Conservation (phyloP, 1,284 basidiomycete species). For the Cryptococcus sp. region DNA sequence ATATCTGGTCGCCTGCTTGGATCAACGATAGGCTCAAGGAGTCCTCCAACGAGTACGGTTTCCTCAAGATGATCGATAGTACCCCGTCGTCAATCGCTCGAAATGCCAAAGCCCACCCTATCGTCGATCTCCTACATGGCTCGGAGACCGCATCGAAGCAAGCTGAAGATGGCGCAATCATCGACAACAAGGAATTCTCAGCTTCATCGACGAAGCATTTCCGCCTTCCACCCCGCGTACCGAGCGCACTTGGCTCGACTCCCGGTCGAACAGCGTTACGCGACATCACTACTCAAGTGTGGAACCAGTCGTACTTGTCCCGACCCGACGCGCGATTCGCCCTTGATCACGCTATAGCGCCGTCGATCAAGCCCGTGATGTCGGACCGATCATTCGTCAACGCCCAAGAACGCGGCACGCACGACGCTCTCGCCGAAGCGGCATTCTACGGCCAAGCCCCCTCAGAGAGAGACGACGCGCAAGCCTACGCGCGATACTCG, state of each 20-base stretch:
- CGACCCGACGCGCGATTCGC: constrained; percentile 77
- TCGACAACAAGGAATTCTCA: constrained; percentile 56
- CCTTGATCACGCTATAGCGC: constrained; percentile 79
- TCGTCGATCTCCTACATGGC: constrained; percentile 27
- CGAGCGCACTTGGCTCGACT: constrained; percentile 17
- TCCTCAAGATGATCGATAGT: constrained; percentile 67
- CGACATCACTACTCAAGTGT: constrained; percentile 65
- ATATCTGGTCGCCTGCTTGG: constrained; percentile 87
- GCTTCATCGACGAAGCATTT: constrained; percentile 50
- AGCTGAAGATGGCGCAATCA: constrained; percentile 14
- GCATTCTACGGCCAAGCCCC: constrained; percentile 84
- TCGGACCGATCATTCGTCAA: constrained; percentile 79
- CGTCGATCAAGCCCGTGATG: constrained; percentile 73
- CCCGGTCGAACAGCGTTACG: constrained; percentile 33
- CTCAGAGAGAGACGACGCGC: constrained; percentile 65
- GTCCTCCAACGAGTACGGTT: constrained; percentile 63
- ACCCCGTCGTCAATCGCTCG: constrained; percentile 64
- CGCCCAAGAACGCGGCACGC: constrained; percentile 60
- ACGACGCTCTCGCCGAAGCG: constrained; percentile 65
- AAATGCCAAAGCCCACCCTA: constrained; percentile 55
- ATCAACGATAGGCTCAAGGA: constrained; percentile 69
- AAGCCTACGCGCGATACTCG: constrained; percentile 60
- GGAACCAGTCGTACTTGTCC: constrained; percentile 76
- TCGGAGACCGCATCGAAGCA: constrained; percentile 11
- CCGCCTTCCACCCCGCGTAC: constrained; percentile 51